These are phyloP conservation scores for Sporothrix inflata DNA, from an alignment of 2,329 filamentous ascomycete species.

Conservation along the genomic window DNA sequence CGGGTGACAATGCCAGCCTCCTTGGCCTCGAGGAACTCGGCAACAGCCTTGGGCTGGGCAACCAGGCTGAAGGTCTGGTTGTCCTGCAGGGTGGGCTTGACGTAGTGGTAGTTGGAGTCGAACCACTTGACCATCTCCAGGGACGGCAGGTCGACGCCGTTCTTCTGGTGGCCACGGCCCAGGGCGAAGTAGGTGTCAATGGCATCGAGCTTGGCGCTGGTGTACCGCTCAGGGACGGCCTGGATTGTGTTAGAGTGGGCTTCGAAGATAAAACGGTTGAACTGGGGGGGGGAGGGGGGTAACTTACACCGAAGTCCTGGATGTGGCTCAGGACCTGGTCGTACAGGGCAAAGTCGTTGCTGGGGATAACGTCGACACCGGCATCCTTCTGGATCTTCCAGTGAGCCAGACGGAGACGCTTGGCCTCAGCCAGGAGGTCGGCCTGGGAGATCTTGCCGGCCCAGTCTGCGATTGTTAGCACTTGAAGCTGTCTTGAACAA, in stretches of 20 bases:
- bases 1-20: slow-evolving; percentile 91
- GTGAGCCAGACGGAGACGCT: slow-evolving; percentile 94
- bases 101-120: slow-evolving; percentile 99
- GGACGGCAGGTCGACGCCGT: slow-evolving; percentile 86
- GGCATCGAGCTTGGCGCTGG: slow-evolving; percentile 80
- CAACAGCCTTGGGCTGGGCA: slow-evolving; percentile 87
- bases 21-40: slow-evolving; percentile 96
- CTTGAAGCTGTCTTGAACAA: slow-evolving; percentile 8
- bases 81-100: slow-evolving; percentile 97
- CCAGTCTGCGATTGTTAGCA: slow-evolving; percentile 61
- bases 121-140: slow-evolving; percentile 99
- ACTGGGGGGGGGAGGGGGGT: not conserved
- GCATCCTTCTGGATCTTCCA: slow-evolving; percentile 99
- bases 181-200: slow-evolving; percentile 99
- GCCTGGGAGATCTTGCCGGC: slow-evolving; percentile 89
- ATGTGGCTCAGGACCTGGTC: slow-evolving; percentile 98
- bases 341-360: slow-evolving; percentile 99
- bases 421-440: slow-evolving; percentile 90
- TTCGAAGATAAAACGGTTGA: no score
- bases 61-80: slow-evolving; percentile 93
- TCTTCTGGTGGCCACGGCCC: slow-evolving; percentile 97
- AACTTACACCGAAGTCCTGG: slow-evolving; percentile 89
- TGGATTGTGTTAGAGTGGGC: slow-evolving; percentile 42
- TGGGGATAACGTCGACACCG: slow-evolving; percentile 95
- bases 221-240: slow-evolving; percentile 92